These are phyloP conservation scores for Beta vulgaris DNA, from an alignment of 148 eudicot species.

Conservation along the genomic window DNA sequence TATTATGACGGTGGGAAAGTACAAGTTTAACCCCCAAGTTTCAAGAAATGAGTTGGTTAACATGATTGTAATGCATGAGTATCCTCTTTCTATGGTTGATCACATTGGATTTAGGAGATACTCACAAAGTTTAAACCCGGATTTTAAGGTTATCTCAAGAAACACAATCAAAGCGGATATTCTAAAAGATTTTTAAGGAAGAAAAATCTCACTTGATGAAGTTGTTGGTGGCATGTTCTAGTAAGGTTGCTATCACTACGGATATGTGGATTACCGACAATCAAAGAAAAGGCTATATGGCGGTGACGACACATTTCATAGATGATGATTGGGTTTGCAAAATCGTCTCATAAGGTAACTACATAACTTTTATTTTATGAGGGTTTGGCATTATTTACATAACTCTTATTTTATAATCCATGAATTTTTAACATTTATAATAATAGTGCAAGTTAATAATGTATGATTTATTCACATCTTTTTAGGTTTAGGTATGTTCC, in stretches of 20 bases:
- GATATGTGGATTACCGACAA: not conserved
- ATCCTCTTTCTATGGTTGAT: not conserved
- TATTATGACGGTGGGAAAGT: not conserved
- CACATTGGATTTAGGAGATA: not conserved
- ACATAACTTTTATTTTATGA: no score
- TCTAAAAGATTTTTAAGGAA: not conserved
- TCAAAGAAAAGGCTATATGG: not conserved
- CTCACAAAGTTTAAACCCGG: not conserved
- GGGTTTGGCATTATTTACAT: no score
- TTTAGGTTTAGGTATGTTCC: conserved; percentile 13
- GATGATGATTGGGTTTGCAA: not conserved
- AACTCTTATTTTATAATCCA: no score
- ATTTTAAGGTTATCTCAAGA: not conserved
- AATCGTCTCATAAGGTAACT: not conserved
- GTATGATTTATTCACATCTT: no score
- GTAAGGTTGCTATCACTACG: not conserved
- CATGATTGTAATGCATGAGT: not conserved
- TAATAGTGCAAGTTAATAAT: no score
- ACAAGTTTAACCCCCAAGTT: not conserved
- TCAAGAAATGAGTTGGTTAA: not conserved
- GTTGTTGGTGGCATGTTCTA: not conserved
- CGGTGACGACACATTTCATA: not conserved
- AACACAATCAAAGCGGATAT: not conserved
- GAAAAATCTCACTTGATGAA: not conserved
- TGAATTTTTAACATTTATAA: no score